Base-by-base conservation (phyloP, 768 basidiomycete genomes). In the Hygrophorus pudorinus region DNA sequence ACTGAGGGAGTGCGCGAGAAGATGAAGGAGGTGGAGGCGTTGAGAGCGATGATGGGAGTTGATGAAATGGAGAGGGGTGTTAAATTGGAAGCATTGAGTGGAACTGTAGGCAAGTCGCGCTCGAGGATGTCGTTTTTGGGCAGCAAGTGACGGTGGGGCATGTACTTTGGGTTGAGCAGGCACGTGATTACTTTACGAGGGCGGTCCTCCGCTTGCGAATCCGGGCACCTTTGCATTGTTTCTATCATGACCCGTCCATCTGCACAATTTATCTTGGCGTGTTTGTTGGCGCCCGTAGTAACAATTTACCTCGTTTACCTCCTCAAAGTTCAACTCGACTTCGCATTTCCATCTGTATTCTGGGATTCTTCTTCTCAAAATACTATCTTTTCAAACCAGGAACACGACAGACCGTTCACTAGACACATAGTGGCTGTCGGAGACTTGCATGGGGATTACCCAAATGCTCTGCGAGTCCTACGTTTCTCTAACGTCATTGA, bases 391-490 rank as follows among this genome's bases (percentile, higher is more conserved):
- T 24, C 24, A 3, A 17, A 10, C 13, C 0, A 35, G 12, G 20
- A 9, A 28, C 20, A 5, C 28, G 8, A 18, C 17, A n/a, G 38
- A 13, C 12, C 65, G 5, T 73, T 68, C 49, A 61, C 59, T 32
- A 60, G 73, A 5, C 77, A 75, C 49, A 85, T 97, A 17, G 78
- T 94, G 0, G 92, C 89, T 9, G 83, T 96, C 0, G 92, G 91
- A 0, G 94, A 98, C 53, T 63, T 98, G 28, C 94, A 98, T 53
- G 92, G 94, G 0, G 91, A 96, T 64, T 56, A 87, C 21, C 66
- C 68, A 0, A 94, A 93, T 58, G 83, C 91, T 9, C 75, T 73
- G 50, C 73, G 68, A 33, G 90, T 97, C 16, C 67, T 98, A 24
- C 68, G 81, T 29, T 90, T 91, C 70, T 77, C 88, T 1, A 71